Evolutionary conservation across 1,139 yeast genomes (phyloP).

Genomic region (Yamadazyma songkhlaensis): DNA sequence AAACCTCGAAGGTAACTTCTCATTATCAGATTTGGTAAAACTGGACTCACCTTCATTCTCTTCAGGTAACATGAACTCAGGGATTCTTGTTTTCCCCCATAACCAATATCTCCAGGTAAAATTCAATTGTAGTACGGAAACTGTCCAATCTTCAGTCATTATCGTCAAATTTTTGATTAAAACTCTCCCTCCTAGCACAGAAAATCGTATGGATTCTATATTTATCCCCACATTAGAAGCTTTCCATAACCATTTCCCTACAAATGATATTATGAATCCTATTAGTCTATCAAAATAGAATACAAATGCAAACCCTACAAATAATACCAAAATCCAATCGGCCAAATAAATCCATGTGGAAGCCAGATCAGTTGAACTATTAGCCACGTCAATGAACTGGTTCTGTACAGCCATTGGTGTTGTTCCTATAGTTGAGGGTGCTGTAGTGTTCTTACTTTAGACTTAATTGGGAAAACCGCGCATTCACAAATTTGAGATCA

Average conservation of each 20-base stretch:
- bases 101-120: conserved; percentile 93
- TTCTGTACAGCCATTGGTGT: conserved; percentile 15
- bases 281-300: conserved; percentile 75
- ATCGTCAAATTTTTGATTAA: conserved; percentile 73
- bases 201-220: conserved; percentile 70
- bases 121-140: conserved; percentile 66
- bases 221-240: conserved; percentile 52
- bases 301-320: conserved; percentile 60
- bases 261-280: conserved; percentile 57
- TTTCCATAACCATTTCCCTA: conserved; percentile 66
- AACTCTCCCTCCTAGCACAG: conserved; percentile 79
- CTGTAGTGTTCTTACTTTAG: too few species aligned
- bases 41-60: conserved; percentile 17
- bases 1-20: conserved; percentile 58
- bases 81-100: conserved; percentile 46
- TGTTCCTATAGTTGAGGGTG: too few species aligned
- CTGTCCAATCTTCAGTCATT: conserved; percentile 66
- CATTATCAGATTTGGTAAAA: conserved; percentile 28
- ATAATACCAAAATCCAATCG: conserved; percentile 73
- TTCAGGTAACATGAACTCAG: conserved; percentile 34
- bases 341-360: conserved; percentile 71
- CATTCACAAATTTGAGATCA: neutral
- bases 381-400: conserved; percentile 15
- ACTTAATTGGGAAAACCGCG: conserved; percentile 1
- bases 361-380: conserved; percentile 15